Evolutionary conservation across 2,329 filamentous ascomycete genomes (phyloP).

Genomic region (Monosporascus sp.): DNA sequence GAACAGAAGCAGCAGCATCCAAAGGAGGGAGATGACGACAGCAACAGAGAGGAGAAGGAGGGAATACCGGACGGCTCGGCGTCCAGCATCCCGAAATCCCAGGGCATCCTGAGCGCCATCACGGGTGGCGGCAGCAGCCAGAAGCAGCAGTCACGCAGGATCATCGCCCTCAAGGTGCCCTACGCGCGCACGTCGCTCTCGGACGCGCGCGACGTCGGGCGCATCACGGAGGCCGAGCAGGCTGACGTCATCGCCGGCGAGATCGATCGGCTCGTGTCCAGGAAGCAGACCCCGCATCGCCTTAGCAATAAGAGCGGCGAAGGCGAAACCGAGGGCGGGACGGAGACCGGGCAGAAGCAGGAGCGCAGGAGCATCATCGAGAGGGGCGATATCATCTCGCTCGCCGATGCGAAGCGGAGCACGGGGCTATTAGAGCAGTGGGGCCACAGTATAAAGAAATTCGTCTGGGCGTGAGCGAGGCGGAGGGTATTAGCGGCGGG

Average conservation of each 20-base stretch:
- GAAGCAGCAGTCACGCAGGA: slow-evolving; percentile 30
- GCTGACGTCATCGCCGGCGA: slow-evolving; percentile 66
- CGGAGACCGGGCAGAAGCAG: slow-evolving; percentile 1
- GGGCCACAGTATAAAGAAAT: slow-evolving; percentile 85
- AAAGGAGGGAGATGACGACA: background rate
- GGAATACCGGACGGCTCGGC: slow-evolving; percentile 3
- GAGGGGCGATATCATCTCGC: slow-evolving; percentile 68
- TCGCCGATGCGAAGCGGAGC: slow-evolving; percentile 79
- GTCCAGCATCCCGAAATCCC: slow-evolving; percentile 13
- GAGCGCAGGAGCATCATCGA: slow-evolving; percentile 43
- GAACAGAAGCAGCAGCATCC: background rate
- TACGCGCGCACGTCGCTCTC: slow-evolving; percentile 49
- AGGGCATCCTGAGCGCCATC: slow-evolving; percentile 18
- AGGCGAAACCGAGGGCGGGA: slow-evolving; percentile 15
- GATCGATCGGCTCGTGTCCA: slow-evolving; percentile 62
- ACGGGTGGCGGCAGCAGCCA: slow-evolving; percentile 17
- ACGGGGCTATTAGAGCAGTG: slow-evolving; percentile 83
- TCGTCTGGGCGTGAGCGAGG: slow-evolving; percentile 67
- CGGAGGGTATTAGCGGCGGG: background rate
- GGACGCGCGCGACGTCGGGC: slow-evolving; percentile 43
- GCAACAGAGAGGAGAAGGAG: background rate
- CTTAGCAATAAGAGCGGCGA: no score
- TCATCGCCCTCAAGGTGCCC: slow-evolving; percentile 50
- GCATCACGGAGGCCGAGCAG: slow-evolving; percentile 50
- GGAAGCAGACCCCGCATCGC: slow-evolving; percentile 33